Base-by-base conservation (phyloP, 768 basidiomycete genomes). In the Naematelia aurantialba region DNA sequence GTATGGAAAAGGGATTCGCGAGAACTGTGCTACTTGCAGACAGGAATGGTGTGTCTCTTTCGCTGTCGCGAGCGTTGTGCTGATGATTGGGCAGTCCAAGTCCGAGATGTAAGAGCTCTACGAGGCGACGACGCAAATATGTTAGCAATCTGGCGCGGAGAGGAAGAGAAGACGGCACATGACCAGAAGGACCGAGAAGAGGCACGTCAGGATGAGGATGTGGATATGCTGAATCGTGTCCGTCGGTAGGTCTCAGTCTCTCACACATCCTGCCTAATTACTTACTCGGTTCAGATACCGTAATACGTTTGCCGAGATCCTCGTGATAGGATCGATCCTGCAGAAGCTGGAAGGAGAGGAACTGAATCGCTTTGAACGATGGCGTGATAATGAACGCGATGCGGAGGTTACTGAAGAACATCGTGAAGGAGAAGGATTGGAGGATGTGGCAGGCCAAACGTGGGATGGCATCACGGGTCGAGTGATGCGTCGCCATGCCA, bases 1-100 rank as follows among this genome's bases (percentile, higher is more conserved):
- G 61, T 39, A 62, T 77, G 66, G 73, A 71, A 2, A 62, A 70
- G 42, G 58, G 68, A 0, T 61, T 76, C 13, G 66, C 68, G n/a
- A 61, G 74, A 48, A 75, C 66, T 1, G 45, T 78, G 5, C 58
- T 78, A 5, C 50, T 69, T 25, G 77, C 77, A 0, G 77, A 78
- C 56, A 62, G 70, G 25, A 72, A 76, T 61, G 70, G 70, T 68
- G 46, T 48, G 70, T 66, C 24, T 8, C n/a, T 14, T 21, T 21
- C 14, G 19, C 5, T 45, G n/a, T 48, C 42, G 10, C 45, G n/a
- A 55, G 13, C 10, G 10, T 30, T 25, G 45, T 19, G 50, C 50
- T 62, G 53, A 29, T 44, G 21, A 14, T 13, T 29, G 34, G 30
- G 5, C 39, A 72, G 69, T 78, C 1, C 77, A 78, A 58, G 46